phyloP scores from a whole-genome alignment of 371 early-diverging fungal genomes.

The Circinella umbellata region DNA sequence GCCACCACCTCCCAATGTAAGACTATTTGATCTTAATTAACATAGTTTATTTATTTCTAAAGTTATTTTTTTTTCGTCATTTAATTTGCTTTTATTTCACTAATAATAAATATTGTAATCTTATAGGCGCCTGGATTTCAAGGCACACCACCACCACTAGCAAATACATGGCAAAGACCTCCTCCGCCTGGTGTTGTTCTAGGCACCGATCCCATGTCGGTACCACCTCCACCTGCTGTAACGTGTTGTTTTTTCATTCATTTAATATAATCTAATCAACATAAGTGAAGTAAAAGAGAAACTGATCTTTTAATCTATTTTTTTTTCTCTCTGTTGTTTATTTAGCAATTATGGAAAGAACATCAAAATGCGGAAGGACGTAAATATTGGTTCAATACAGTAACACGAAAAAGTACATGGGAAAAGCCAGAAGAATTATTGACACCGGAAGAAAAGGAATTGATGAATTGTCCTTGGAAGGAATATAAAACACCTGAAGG shows the following conservation, averaged over 20 bases:
- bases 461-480: conserved; percentile 82
- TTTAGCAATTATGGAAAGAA: conserved; percentile 71
- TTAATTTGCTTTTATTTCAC: neutral
- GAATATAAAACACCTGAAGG: conserved; percentile 86
- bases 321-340: too few species aligned
- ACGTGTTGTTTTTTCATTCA: neutral
- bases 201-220: conserved; percentile 1
- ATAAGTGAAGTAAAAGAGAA: neutral
- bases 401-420: conserved; percentile 87
- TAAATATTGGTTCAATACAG: conserved; percentile 84
- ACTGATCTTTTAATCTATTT: neutral
- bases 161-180: conserved; percentile 34
- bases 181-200: conserved; percentile 21
- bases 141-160: conserved; percentile 15
- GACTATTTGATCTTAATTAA: neutral
- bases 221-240: conserved; percentile 9
- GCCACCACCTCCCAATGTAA: neutral
- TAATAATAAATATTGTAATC: neutral
- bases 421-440: conserved; percentile 94
- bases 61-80: too few species aligned
- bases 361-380: conserved; percentile 82
- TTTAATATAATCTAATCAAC: too few species aligned
- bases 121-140: conserved; percentile 17
- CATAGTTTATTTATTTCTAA: neutral
- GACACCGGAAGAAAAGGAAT: conserved; percentile 79